Percentiles rank a stretch among this genome's conserved stretches.
Conservation (phyloP, 805 yeast species). For the Candida krabiensis region DNA sequence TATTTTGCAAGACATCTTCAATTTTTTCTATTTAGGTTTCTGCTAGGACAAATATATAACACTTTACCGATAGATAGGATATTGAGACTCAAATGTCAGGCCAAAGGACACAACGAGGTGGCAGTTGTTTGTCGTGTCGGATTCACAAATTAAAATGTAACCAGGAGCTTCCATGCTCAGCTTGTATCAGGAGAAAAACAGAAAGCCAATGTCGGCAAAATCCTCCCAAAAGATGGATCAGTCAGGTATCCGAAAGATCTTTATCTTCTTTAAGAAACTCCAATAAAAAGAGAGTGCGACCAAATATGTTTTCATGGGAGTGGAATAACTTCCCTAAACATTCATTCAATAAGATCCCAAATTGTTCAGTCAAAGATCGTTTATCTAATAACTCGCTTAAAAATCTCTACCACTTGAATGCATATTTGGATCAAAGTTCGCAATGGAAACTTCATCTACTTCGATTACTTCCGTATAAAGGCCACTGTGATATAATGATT, state of each 20-base stretch:
- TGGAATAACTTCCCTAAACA: conserved; percentile 2
- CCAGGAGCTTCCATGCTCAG: conserved; percentile 12
- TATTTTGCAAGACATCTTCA: no score
- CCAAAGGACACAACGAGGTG: conserved; percentile 7
- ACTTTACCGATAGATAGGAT: no score
- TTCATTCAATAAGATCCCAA: not conserved
- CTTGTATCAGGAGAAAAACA: conserved; percentile 11
- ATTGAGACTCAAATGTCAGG: no score
- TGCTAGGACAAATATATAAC: no score
- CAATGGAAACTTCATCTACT: conserved; percentile 10
- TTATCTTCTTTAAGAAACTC: not conserved
- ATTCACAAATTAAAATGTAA: conserved; percentile 14
- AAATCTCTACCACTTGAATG: conserved; percentile 1
- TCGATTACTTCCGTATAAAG: conserved; percentile 10
- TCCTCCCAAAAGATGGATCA: conserved; percentile 17
- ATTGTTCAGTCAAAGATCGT: not conserved
- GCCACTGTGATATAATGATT: conserved; percentile 11
- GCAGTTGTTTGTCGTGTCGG: conserved; percentile 9
- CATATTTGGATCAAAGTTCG: not conserved
- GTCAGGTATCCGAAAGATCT: conserved; percentile 1
- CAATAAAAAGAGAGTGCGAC: not conserved
- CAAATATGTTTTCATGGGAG: conserved; percentile 3
- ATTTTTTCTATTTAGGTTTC: no score
- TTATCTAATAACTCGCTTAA: conserved; percentile 1
- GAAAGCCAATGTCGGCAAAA: conserved; percentile 31